Percentiles rank a stretch among this genome's conserved stretches.
Evolutionary conservation across 345 rosid genomes (phyloP).

Genomic region (Mallotus nudiflorus): DNA sequence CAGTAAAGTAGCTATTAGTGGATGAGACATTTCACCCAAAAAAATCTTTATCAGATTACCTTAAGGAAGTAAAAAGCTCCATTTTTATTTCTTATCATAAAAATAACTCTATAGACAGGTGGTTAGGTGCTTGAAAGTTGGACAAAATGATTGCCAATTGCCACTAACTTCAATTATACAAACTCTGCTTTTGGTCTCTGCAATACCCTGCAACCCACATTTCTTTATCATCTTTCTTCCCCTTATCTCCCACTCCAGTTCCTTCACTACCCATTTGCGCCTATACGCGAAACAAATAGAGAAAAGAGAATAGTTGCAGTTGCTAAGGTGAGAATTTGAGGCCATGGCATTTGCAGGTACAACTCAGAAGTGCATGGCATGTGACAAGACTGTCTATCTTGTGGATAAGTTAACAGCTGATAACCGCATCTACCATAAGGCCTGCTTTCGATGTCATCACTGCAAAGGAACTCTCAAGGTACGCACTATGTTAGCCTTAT

Average conservation of each 20-base stretch:
- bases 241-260: conserved; percentile 18
- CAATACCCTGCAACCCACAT: conserved; percentile 28
- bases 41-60: no score
- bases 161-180: conserved; percentile 45
- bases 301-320: conserved; percentile 1
- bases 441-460: conserved; percentile 99
- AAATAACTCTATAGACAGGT: conserved; percentile 21
- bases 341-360: conserved; percentile 99
- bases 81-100: neutral
- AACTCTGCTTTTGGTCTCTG: conserved; percentile 33
- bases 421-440: conserved; percentile 83
- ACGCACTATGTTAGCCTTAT: neutral
- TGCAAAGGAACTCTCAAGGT: conserved; percentile 99
- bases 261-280: conserved; percentile 8
- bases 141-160: conserved; percentile 35
- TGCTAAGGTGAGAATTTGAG: conserved; percentile 2
- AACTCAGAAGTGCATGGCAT: conserved; percentile 98
- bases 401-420: conserved; percentile 99
- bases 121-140: conserved; percentile 34
- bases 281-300: neutral
- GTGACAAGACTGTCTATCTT: conserved; percentile 93
- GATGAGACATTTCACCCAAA: conserved; percentile 2
- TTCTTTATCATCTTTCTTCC: conserved; percentile 15
- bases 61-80: no score
- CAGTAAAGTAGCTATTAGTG: neutral